These are phyloP conservation scores for Choiromyces venosus DNA, from an alignment of 495 filamentous ascomycete species.

Conservation along the genomic window DNA sequence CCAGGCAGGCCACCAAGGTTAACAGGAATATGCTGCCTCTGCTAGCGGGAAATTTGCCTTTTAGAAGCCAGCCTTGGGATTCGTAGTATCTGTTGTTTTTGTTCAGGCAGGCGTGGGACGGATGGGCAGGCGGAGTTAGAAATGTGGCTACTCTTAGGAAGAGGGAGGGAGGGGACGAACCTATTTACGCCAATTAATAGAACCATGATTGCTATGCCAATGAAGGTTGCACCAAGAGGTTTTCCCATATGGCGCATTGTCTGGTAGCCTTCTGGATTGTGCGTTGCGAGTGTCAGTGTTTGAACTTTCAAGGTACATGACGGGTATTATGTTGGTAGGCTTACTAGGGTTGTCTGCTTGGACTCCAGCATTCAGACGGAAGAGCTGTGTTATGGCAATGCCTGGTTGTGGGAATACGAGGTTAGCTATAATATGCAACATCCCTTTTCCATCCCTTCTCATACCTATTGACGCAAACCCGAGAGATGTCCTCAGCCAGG, in stretches of 20 bases:
- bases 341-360: slow-evolving; percentile 35
- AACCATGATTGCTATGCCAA: slow-evolving; percentile 78
- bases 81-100: slow-evolving; percentile 52
- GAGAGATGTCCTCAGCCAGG: slow-evolving; percentile 91
- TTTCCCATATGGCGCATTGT: slow-evolving; percentile 77
- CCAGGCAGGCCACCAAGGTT: slow-evolving; percentile 56
- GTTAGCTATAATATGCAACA: slow-evolving; percentile 6
- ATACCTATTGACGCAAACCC: slow-evolving; percentile 96
- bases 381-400: slow-evolving; percentile 92
- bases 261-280: slow-evolving; percentile 23
- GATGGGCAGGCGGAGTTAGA: slow-evolving; percentile 1
- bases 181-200: slow-evolving; percentile 75
- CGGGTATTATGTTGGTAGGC: not conserved
- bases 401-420: slow-evolving; percentile 46
- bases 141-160: not conserved
- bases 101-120: not conserved
- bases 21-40: slow-evolving; percentile 78
- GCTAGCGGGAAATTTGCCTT: slow-evolving; percentile 90
- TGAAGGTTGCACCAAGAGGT: slow-evolving; percentile 87
- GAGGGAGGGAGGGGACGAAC: slow-evolving; percentile 43
- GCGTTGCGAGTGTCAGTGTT: slow-evolving; percentile 10
- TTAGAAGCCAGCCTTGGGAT: slow-evolving; percentile 78
- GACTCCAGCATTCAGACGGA: slow-evolving; percentile 76
- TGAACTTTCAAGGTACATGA: slow-evolving; percentile 6
- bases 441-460: slow-evolving; percentile 34